A percentile compares a stretch with the other conserved stretches of the same genome.
phyloP scores from a whole-genome alignment of 2,329 filamentous ascomycete species.

The Neonectria magnoliae region DNA sequence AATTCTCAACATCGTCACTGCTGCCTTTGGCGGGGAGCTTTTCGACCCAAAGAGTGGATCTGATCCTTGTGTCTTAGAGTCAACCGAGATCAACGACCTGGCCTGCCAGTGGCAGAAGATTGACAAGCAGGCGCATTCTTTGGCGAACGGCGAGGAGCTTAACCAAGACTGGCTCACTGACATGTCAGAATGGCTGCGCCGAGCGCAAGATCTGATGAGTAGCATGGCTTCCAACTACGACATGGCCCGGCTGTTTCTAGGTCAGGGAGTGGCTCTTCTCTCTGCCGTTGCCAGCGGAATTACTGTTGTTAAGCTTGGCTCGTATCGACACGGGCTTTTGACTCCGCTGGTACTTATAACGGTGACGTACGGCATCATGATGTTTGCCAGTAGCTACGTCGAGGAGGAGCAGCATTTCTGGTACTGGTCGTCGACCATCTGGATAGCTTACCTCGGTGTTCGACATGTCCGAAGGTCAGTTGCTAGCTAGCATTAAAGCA shows the following conservation, averaged over 20 bases:
- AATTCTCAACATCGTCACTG: conserved; percentile 79
- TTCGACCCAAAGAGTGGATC: conserved; percentile 48
- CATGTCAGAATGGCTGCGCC: conserved; percentile 71
- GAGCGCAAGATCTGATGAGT: conserved; percentile 83
- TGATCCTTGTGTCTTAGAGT: conserved; percentile 50
- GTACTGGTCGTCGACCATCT: conserved; percentile 87
- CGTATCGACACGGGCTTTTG: conserved; percentile 34
- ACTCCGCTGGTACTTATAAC: conserved; percentile 62
- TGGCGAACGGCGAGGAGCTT: conserved; percentile 40
- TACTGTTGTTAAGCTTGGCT: conserved; percentile 26
- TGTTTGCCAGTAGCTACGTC: conserved; percentile 98
- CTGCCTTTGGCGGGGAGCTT: conserved; percentile 69
- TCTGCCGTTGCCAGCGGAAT: conserved; percentile 41
- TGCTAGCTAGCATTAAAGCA: too few relatives aligned
- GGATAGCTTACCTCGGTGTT: conserved; percentile 67
- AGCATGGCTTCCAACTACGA: conserved; percentile 94
- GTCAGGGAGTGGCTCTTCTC: conserved; percentile 50
- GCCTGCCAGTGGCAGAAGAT: conserved; percentile 73
- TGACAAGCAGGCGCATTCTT: conserved; percentile 35
- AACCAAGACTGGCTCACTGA: conserved; percentile 53
- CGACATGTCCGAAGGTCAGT: conserved; percentile 56
- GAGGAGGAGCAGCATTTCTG: conserved; percentile 99
- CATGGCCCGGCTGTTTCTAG: conserved; percentile 67
- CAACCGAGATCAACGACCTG: conserved; percentile 62
- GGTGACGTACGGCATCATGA: conserved; percentile 80